A percentile compares a stretch with the other conserved stretches of the same genome.
phyloP scores from a whole-genome alignment of 176 grass and related monocot species.

The Musa schizocarpa region DNA sequence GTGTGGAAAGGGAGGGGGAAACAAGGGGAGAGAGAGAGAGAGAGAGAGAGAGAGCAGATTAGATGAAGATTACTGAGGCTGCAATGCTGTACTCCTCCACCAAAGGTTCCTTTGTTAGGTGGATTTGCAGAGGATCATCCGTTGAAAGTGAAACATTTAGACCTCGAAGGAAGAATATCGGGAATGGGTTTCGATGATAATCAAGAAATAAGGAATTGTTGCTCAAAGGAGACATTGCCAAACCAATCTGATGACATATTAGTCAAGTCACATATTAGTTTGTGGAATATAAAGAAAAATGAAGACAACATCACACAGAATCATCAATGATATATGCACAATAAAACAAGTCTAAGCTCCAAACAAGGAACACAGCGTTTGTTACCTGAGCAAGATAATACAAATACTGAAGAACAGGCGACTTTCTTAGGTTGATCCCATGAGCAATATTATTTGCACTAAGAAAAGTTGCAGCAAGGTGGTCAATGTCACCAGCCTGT shows the following conservation, averaged over 20 bases:
- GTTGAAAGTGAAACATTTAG: conserved; percentile 92
- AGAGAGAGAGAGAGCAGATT: neutral
- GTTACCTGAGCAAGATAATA: conserved; percentile 96
- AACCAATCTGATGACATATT: conserved; percentile 63
- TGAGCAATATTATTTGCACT: conserved; percentile 81
- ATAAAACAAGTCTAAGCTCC: neutral
- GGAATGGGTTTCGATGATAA: conserved; percentile 92
- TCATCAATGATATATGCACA: too few relatives aligned
- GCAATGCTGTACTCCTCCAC: conserved; percentile 96
- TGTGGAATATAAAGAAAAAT: neutral
- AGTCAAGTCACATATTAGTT: neutral
- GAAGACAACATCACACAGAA: conserved; percentile 1
- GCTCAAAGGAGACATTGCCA: conserved; percentile 96
- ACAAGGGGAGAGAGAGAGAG: neutral
- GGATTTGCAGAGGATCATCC: conserved; percentile 92
- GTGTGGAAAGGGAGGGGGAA: too few relatives aligned
- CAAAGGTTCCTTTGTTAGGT: conserved; percentile 92
- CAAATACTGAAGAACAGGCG: conserved; percentile 80
- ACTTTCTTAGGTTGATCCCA: conserved; percentile 85
- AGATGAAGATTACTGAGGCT: conserved; percentile 52
- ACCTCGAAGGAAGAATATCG: conserved; percentile 70
- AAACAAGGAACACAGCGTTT: neutral
- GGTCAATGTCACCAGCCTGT: conserved; percentile 86
- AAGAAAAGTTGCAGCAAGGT: conserved; percentile 86
- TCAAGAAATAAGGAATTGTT: conserved; percentile 93